Percentiles rank a stretch among this genome's conserved stretches.
These are phyloP conservation scores for Mortierella hygrophila DNA, from an alignment of 192 early-diverging fungal species.

Conservation along the genomic window DNA sequence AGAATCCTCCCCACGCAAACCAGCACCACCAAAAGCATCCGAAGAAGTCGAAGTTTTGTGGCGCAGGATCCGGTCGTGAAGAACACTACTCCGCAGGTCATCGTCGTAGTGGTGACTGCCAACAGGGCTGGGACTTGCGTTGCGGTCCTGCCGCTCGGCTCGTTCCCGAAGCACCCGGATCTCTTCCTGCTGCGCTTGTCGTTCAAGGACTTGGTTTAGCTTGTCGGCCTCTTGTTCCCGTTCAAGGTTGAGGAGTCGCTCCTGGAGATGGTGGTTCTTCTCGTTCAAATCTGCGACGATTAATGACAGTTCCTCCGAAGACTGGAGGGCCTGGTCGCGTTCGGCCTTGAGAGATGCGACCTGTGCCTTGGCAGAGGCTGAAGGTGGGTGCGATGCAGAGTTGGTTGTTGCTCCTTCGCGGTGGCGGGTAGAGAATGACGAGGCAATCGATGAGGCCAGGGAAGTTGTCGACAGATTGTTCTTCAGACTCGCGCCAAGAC, in stretches of 20 bases:
- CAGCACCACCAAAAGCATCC: conserved; percentile 3
- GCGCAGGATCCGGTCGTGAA: conserved; percentile 31
- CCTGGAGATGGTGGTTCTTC: conserved; percentile 50
- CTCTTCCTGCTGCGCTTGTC: conserved; percentile 31
- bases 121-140: conserved; percentile 29
- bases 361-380: conserved; percentile 15
- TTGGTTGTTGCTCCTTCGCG: conserved; percentile 9
- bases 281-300: conserved; percentile 53
- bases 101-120: conserved; percentile 13
- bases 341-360: conserved; percentile 23
- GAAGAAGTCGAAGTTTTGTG: conserved; percentile 35
- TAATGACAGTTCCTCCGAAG: conserved; percentile 41
- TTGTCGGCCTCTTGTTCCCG: conserved; percentile 45
- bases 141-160: conserved; percentile 56
- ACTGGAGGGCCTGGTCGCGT: conserved; percentile 40
- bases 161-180: conserved; percentile 33
- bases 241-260: conserved; percentile 34
- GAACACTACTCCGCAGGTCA: not conserved
- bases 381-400: conserved; percentile 10
- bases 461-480: conserved; percentile 30
- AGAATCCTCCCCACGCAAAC: conserved; percentile 31
- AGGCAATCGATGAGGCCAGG: conserved; percentile 30
- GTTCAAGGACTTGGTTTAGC: conserved; percentile 39
- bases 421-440: conserved; percentile 8
- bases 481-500: not conserved